Conservation (phyloP, 345 rosid species). For the Eucalyptus pumila region DNA sequence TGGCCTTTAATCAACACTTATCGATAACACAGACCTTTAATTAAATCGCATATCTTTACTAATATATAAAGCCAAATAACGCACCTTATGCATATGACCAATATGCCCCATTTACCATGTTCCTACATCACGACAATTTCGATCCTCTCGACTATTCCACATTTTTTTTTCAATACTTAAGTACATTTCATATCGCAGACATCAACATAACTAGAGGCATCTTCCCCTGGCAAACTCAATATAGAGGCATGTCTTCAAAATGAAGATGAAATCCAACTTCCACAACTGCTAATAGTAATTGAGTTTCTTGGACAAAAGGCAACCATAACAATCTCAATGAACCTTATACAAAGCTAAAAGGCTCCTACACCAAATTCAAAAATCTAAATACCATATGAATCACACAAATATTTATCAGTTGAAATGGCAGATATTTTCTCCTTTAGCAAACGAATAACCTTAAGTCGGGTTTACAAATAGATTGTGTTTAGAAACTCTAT, state of each 20-base stretch:
- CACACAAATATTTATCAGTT: not conserved
- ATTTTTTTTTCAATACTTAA: not conserved
- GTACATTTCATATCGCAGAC: not conserved
- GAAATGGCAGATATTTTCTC: not conserved
- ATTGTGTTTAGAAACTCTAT: not conserved
- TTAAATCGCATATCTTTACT: not conserved
- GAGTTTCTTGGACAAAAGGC: not conserved
- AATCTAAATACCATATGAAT: not conserved
- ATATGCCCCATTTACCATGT: not conserved
- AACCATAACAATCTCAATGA: not conserved
- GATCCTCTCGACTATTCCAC: not conserved
- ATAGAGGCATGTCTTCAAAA: not conserved
- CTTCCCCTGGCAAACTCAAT: not conserved
- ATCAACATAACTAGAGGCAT: not conserved
- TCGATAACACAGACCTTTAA: not conserved
- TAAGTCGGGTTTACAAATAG: not conserved
- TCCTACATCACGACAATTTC: not conserved
- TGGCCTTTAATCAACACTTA: not conserved
- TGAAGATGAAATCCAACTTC: not conserved
- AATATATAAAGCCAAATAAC: not conserved
- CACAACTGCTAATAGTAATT: not conserved
- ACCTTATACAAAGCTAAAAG: not conserved
- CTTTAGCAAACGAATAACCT: not conserved
- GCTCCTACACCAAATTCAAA: not conserved
- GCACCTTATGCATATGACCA: not conserved